Evolutionary conservation across 441 rosid genomes (phyloP).

Genomic region (Brassica hybrid): DNA sequence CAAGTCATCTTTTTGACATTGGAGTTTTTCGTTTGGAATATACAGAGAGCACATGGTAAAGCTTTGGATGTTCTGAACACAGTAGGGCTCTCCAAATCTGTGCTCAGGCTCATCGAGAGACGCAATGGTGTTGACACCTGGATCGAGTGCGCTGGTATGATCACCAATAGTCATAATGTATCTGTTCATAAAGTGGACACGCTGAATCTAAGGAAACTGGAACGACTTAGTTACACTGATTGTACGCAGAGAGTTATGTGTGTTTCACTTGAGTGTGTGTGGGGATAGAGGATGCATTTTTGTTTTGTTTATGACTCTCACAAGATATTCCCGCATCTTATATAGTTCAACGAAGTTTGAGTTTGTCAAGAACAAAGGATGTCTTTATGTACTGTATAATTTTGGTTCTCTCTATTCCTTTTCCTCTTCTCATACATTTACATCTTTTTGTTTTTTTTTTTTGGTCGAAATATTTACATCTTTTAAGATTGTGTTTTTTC

Average conservation of each 20-base stretch:
- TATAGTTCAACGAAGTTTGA: background rate
- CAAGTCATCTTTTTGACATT: too few relatives aligned
- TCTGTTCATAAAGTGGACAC: constrained; percentile 70
- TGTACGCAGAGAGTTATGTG: constrained; percentile 18
- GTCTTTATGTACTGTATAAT: too few relatives aligned
- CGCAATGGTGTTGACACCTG: constrained; percentile 84
- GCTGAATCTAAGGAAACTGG: constrained; percentile 41
- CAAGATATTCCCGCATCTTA: background rate
- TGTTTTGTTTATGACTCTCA: constrained; percentile 2
- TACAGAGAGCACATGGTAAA: constrained; percentile 88
- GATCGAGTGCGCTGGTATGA: constrained; percentile 92
- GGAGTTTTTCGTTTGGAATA: background rate
- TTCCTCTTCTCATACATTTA: too few relatives aligned
- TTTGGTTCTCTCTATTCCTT: too few relatives aligned
- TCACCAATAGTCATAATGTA: constrained; percentile 37
- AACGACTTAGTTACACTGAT: background rate
- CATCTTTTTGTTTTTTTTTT: too few relatives aligned
- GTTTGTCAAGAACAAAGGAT: background rate
- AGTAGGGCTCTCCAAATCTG: constrained; percentile 91
- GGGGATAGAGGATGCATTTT: background rate
- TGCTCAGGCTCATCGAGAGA: constrained; percentile 90
- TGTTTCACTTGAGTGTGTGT: background rate
- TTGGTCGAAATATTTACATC: too few relatives aligned
- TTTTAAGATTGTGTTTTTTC: too few relatives aligned
- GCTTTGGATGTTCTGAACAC: constrained; percentile 93